Conservation (phyloP, 2,329 filamentous ascomycete species). For the Cryphonectria nitschkei region DNA sequence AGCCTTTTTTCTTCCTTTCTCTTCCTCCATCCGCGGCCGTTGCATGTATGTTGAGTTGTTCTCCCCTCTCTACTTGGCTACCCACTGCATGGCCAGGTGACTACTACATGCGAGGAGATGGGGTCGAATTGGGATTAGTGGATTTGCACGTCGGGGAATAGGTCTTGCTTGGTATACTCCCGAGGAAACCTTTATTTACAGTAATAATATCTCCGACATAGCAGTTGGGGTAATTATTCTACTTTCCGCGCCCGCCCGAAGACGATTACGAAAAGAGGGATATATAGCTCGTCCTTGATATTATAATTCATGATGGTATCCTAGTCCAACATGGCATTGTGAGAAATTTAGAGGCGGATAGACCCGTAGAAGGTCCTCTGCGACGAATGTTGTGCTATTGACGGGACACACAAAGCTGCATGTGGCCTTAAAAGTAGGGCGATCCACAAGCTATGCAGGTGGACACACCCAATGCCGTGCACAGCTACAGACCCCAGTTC, state of each 20-base stretch:
- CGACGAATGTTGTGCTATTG: background rate
- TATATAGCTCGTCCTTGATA: too few species aligned
- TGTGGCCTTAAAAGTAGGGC: background rate
- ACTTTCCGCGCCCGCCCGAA: background rate
- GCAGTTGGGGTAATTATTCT: background rate
- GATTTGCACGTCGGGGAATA: background rate
- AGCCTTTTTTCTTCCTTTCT: background rate
- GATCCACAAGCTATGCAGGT: background rate
- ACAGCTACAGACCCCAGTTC: background rate
- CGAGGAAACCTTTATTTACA: background rate
- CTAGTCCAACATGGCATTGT: background rate
- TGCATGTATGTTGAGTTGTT: background rate
- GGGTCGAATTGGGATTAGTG: constrained; percentile 7
- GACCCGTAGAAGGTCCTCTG: background rate
- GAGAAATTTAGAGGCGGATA: background rate
- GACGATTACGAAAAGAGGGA: background rate
- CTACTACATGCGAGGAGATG: constrained; percentile 6
- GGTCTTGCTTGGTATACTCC: background rate
- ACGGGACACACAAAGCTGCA: background rate
- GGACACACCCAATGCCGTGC: background rate
- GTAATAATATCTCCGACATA: background rate
- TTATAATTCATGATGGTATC: background rate
- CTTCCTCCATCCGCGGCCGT: background rate
- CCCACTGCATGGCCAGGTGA: constrained; percentile 1
- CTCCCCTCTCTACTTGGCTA: background rate